phyloP scores from a whole-genome alignment of 1,284 basidiomycete species.

The Malassezia brasiliensis region DNA sequence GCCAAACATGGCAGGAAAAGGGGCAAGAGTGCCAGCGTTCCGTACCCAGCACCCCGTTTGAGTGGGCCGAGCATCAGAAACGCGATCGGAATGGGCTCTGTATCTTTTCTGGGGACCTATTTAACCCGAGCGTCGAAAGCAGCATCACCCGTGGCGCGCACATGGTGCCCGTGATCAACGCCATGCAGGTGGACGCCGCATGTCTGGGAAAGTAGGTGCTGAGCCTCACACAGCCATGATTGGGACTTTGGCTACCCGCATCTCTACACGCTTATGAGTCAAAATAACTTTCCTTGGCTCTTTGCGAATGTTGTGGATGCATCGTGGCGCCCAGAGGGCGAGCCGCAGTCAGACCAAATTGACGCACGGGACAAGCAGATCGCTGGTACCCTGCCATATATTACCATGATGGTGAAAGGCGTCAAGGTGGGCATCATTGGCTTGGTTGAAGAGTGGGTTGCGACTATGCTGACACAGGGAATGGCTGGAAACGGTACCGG shows the following conservation, averaged over 20 bases:
- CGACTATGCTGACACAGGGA: conserved; percentile 51
- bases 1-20: conserved; percentile 27
- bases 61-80: conserved; percentile 17
- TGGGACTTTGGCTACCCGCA: conserved; percentile 30
- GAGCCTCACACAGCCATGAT: conserved; percentile 20
- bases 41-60: conserved; percentile 10
- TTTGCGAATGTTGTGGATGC: conserved; percentile 52
- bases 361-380: conserved; percentile 49
- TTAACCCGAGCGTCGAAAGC: conserved; percentile 70
- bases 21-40: conserved; percentile 2
- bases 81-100: conserved; percentile 56
- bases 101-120: conserved; percentile 71
- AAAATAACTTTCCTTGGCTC: conserved; percentile 21
- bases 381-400: conserved; percentile 49
- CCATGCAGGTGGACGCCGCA: conserved; percentile 28
- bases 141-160: conserved; percentile 80
- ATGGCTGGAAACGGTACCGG: conserved; percentile 75
- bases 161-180: conserved; percentile 58
- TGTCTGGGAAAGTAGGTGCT: conserved; percentile 55
- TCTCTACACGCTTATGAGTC: conserved; percentile 20
- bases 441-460: conserved; percentile 64
- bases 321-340: conserved; percentile 60
- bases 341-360: conserved; percentile 53
- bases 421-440: conserved; percentile 68
- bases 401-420: conserved; percentile 60